phyloP scores from a whole-genome alignment of 352 stramenopile genomes.

The Globisporangium spinosum region DNA sequence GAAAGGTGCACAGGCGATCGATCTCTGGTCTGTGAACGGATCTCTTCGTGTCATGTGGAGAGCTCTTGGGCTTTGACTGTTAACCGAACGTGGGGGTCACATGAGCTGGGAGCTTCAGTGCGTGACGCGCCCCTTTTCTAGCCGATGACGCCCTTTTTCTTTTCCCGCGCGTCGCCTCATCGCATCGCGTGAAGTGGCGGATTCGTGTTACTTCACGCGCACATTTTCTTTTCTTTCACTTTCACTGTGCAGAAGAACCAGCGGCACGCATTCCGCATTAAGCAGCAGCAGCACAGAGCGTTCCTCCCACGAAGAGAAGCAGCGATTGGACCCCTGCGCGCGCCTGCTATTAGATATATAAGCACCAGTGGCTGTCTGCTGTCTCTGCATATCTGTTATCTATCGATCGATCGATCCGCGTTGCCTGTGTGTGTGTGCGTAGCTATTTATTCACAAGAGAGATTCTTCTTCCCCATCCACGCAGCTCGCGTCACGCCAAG shows the following conservation, averaged over 20 bases:
- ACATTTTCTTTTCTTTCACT: not conserved
- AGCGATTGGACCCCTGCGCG: not conserved
- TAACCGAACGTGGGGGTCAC: not conserved
- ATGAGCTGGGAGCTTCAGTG: not conserved
- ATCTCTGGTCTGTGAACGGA: not conserved
- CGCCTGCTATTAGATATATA: not conserved
- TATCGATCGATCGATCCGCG: no score
- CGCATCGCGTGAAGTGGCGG: not conserved
- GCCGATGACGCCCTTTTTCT: not conserved
- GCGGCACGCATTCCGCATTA: slow-evolving; percentile 2
- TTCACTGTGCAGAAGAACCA: slow-evolving; percentile 4
- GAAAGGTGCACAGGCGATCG: not conserved
- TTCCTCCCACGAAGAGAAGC: not conserved
- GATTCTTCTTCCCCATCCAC: not conserved
- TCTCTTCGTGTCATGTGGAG: not conserved
- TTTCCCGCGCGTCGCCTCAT: not conserved
- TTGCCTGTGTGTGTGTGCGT: not conserved
- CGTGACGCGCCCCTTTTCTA: not conserved
- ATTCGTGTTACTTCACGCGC: slow-evolving; percentile 6
- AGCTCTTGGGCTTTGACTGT: not conserved
- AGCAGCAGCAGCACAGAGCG: not conserved
- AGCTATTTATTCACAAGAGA: not conserved
- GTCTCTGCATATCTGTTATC: no score
- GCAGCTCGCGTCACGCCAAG: not conserved
- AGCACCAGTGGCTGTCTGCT: not conserved